These are phyloP conservation scores for Allium fistulosum DNA, from an alignment of 106 monocot genomes.

Conservation along the genomic window DNA sequence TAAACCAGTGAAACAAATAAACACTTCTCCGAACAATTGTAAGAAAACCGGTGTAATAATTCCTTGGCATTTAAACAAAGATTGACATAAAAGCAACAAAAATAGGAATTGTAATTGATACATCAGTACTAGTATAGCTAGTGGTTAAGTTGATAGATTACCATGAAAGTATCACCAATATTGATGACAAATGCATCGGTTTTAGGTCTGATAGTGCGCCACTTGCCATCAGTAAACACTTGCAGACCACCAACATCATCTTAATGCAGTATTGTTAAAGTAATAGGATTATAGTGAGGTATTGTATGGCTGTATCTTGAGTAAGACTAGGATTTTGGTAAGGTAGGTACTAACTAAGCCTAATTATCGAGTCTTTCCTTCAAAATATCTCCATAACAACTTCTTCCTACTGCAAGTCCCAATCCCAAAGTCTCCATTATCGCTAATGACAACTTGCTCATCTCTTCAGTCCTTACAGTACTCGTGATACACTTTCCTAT, in stretches of 20 bases:
- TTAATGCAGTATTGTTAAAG: slow-evolving; percentile 87
- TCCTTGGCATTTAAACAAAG: too few species aligned
- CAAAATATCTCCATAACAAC: slow-evolving; percentile 32
- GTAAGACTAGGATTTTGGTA: slow-evolving; percentile 65
- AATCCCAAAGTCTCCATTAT: slow-evolving; percentile 78
- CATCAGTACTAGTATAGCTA: neutral
- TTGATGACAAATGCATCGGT: slow-evolving; percentile 62
- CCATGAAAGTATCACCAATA: slow-evolving; percentile 94
- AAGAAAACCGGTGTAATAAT: too few species aligned
- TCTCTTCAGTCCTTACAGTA: slow-evolving; percentile 51
- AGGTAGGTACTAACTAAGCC: slow-evolving; percentile 79
- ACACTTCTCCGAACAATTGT: too few species aligned
- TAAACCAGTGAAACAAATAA: too few species aligned
- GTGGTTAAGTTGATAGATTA: neutral
- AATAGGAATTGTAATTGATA: too few species aligned
- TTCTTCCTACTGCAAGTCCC: slow-evolving; percentile 41
- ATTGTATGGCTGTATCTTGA: slow-evolving; percentile 43
- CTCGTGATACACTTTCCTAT: slow-evolving; percentile 51
- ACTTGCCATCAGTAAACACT: slow-evolving; percentile 43
- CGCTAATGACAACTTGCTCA: slow-evolving; percentile 52
- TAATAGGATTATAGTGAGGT: slow-evolving; percentile 87
- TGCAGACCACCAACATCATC: slow-evolving; percentile 80
- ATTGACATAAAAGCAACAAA: too few species aligned
- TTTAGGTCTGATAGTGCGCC: slow-evolving; percentile 52
- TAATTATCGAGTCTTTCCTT: slow-evolving; percentile 76